These are phyloP conservation scores for Mycena maculata DNA, from an alignment of 768 basidiomycete genomes.

Conservation along the genomic window DNA sequence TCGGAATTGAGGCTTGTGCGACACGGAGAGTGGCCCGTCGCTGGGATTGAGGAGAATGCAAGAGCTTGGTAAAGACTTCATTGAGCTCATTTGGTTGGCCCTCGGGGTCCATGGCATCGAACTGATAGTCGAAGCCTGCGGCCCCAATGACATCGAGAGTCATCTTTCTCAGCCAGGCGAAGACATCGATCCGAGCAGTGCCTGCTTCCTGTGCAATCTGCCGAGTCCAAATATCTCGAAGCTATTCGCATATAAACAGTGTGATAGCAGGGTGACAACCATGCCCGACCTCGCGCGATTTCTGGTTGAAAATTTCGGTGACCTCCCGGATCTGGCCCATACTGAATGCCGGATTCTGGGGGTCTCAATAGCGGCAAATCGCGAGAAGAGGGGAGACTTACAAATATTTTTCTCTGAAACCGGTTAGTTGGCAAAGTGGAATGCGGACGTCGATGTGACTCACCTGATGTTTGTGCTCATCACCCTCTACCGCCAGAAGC, in stretches of 20 bases:
- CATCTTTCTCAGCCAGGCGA: not conserved
- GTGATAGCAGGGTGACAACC: not conserved
- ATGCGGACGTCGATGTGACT: not conserved
- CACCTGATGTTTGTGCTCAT: conserved; percentile 21
- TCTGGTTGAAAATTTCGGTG: conserved; percentile 49
- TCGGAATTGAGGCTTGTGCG: not conserved
- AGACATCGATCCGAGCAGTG: not conserved
- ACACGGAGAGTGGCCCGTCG: not conserved
- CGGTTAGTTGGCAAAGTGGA: too few relatives aligned
- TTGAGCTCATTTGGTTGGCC: not conserved
- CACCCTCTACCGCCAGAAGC: conserved; percentile 2
- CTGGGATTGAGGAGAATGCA: not conserved
- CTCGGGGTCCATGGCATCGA: conserved; percentile 1
- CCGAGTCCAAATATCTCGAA: not conserved
- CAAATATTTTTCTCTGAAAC: conserved; percentile 8
- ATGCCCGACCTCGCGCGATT: conserved; percentile 42
- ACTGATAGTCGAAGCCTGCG: conserved; percentile 8
- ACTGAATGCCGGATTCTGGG: conserved; percentile 57
- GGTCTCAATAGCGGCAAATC: not conserved
- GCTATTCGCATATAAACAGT: not conserved
- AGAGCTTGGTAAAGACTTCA: not conserved
- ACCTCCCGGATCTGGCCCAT: conserved; percentile 52
- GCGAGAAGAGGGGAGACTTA: not conserved
- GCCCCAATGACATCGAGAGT: not conserved
- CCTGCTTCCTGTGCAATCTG: not conserved